Conservation (phyloP, 768 basidiomycete species). For the Tricholoma sp. region DNA sequence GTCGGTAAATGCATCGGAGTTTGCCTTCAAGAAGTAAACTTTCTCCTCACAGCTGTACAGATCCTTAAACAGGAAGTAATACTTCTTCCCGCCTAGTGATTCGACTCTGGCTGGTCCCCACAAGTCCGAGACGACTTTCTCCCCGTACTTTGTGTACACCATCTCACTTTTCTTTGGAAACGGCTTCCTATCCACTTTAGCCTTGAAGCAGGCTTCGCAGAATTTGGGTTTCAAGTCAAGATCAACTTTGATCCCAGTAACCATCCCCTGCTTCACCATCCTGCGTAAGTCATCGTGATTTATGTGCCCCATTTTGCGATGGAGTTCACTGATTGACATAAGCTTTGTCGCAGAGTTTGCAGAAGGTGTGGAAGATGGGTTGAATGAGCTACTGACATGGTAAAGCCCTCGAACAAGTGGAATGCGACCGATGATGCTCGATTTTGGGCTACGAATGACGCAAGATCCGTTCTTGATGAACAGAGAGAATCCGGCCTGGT, state of each 20-base stretch:
- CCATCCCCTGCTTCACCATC: constrained; percentile 22
- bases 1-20: no score
- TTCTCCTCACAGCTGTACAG: no score
- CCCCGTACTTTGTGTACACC: background rate
- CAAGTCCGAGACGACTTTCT: background rate
- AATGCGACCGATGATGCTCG: no score
- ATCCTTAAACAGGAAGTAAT: no score
- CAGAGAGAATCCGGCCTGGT: constrained; percentile 9
- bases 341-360: constrained; percentile 7
- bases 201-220: no score
- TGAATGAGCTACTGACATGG: constrained; percentile 8
- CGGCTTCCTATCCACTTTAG: no score
- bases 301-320: constrained; percentile 31
- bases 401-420: constrained; percentile 11
- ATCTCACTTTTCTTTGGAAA: constrained; percentile 5
- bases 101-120: no score
- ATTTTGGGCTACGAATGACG: no score
- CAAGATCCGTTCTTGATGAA: no score
- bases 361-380: constrained; percentile 1
- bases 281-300: constrained; percentile 18
- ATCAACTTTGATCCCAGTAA: constrained; percentile 27
- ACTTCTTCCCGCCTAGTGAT: no score
- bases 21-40: no score
- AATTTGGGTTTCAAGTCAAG: constrained; percentile 15
- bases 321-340: constrained; percentile 25